Base-by-base conservation (phyloP, 139 green algal genomes). In the Chlorokybus atmophyticus region DNA sequence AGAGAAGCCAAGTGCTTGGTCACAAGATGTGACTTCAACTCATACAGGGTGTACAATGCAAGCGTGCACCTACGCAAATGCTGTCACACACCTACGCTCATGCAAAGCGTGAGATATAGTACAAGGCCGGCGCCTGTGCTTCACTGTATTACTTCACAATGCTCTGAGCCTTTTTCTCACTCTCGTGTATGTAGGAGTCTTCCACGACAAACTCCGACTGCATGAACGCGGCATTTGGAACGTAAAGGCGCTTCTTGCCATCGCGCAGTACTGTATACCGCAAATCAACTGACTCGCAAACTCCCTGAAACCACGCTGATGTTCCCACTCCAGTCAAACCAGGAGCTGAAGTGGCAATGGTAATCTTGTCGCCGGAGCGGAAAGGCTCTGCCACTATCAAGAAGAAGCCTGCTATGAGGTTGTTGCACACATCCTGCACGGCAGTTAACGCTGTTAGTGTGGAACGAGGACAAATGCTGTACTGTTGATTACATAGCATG, bases 341-440 rank as follows among this genome's bases (percentile, higher is more conserved):
- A 25, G 50, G n/a, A 14, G 35, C 28, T 1, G 19, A 26, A 29
- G n/a, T 32, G 6, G 48, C 27, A 24, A 69, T 28, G 7, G 52
- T 50, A 1, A 69, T 2, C 1, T 50, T 57, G 61, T 69, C 61
- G 8, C 61, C 61, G 19, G 52, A 30, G 26, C 52, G 51, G 39
- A 69, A 69, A 2, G 61, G 61, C 39, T 61, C 47, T 27, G 61
- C 61, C 26, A 40, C 32, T 6, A 69, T 62, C 25, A 69, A 40
- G 21, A 69, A 69, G 40, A 69, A 69, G 55, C 61, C 61, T 14
- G 52, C 61, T 8, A 69, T 57, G 40, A 60, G 62, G 40, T 69
- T 69, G 61, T 63, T 28, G 52, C 52, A 62, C 23, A 69, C 23
- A 48, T 69, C 61, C 61, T 69, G 61, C 14, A 14, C 10, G 35